Evolutionary conservation across 2,329 filamentous ascomycete genomes (phyloP).

Genomic region (Claviceps paspali): DNA sequence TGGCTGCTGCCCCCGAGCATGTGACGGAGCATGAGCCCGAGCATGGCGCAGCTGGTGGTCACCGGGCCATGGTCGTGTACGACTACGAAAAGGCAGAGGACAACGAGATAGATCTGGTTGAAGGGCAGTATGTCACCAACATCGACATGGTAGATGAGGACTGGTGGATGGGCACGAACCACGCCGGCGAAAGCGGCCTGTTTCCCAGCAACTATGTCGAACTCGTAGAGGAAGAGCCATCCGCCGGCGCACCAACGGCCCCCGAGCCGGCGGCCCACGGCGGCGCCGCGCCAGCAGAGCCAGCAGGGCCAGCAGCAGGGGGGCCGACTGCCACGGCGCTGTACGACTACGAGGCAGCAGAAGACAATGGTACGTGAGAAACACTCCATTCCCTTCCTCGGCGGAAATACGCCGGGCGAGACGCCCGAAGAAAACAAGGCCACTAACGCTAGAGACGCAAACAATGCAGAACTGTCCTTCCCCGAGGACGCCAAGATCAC

Average conservation of each 20-base stretch:
- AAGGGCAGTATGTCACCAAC: slow-evolving; percentile 77
- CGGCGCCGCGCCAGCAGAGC: slow-evolving; percentile 18
- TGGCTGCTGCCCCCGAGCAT: slow-evolving; percentile 38
- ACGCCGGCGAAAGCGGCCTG: slow-evolving; percentile 66
- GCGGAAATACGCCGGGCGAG: no score
- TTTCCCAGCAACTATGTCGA: slow-evolving; percentile 98
- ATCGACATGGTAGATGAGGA: slow-evolving; percentile 97
- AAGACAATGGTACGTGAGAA: slow-evolving; percentile 69
- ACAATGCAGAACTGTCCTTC: slow-evolving; percentile 58
- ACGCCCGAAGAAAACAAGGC: no score
- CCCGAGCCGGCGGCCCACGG: slow-evolving; percentile 17
- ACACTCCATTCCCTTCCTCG: no score
- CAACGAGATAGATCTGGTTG: slow-evolving; percentile 82
- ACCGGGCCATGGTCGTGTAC: slow-evolving; percentile 69
- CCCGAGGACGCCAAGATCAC: slow-evolving; percentile 75
- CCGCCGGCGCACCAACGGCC: slow-evolving; percentile 18
- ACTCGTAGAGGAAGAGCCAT: slow-evolving; percentile 49
- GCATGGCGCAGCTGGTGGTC: slow-evolving; percentile 33
- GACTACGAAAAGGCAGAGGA: slow-evolving; percentile 97
- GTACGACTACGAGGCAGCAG: slow-evolving; percentile 93
- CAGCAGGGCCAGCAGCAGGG: slow-evolving; percentile 22
- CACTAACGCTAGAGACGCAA: not conserved
- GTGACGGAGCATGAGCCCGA: slow-evolving; percentile 21
- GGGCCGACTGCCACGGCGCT: slow-evolving; percentile 66
- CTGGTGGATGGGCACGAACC: slow-evolving; percentile 96